Conservation (phyloP, 192 early-diverging fungal species). For the Dissophora globulifera region DNA sequence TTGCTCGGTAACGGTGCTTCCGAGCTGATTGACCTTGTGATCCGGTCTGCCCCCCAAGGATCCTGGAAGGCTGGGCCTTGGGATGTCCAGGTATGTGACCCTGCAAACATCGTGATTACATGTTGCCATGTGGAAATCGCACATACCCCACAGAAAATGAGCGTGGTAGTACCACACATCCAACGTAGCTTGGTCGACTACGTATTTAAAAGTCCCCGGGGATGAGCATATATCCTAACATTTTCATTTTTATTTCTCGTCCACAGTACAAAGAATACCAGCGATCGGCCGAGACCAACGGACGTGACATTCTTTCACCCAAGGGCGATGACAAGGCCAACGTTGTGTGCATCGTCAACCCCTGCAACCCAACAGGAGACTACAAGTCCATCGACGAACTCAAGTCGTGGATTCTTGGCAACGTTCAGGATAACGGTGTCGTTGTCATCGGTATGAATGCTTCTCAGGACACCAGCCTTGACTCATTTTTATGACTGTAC, state of each 20-base stretch:
- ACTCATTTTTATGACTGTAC: no score
- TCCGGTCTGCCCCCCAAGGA: constrained; percentile 77
- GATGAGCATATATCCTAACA: no score
- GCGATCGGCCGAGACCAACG: constrained; percentile 82
- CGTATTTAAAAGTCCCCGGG: no score
- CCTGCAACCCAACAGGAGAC: constrained; percentile 93
- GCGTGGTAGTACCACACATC: no score
- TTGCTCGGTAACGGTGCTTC: constrained; percentile 91
- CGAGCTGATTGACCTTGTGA: constrained; percentile 90
- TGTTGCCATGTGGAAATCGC: constrained; percentile 6
- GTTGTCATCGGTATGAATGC: constrained; percentile 85
- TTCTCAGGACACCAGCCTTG: no score
- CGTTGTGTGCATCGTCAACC: constrained; percentile 88
- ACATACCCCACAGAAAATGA: neutral
- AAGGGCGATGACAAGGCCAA: constrained; percentile 67
- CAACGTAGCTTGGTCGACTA: no score
- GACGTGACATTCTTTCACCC: constrained; percentile 70
- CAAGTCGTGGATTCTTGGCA: constrained; percentile 80
- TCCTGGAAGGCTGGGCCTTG: constrained; percentile 90
- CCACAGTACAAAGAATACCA: constrained; percentile 90
- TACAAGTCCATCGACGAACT: constrained; percentile 79
- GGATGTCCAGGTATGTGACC: constrained; percentile 67
- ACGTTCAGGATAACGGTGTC: constrained; percentile 79
- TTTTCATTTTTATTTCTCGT: constrained; percentile 4
- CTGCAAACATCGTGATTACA: neutral